A percentile compares a stretch with the other conserved stretches of the same genome.
These are phyloP conservation scores for Zalaria sp. DNA, from an alignment of 2,329 filamentous ascomycete genomes.

Conservation along the genomic window DNA sequence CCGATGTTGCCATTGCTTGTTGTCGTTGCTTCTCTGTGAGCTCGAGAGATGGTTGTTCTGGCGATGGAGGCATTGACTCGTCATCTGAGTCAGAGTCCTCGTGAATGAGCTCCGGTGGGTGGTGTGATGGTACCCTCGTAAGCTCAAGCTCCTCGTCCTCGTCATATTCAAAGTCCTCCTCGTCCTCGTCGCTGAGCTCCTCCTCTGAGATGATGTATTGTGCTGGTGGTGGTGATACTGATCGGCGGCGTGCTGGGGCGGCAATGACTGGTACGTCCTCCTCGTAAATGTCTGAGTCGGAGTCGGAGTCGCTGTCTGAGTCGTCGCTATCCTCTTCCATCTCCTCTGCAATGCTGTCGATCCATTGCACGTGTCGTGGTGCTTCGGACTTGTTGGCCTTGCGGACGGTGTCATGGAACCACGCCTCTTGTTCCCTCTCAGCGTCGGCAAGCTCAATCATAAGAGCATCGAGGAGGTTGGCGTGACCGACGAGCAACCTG, in stretches of 20 bases:
- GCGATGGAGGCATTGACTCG: constrained; percentile 32
- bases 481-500: constrained; percentile 87
- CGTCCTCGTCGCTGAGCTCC: constrained; percentile 25
- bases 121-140: constrained; percentile 27
- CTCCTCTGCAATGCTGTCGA: constrained; percentile 63
- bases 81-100: constrained; percentile 30
- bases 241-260: constrained; percentile 23
- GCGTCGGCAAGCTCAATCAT: constrained; percentile 88
- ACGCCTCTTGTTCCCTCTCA: constrained; percentile 87
- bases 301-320: constrained; percentile 30
- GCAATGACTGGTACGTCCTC: constrained; percentile 23
- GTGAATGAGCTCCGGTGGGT: constrained; percentile 34
- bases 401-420: constrained; percentile 93
- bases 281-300: constrained; percentile 31
- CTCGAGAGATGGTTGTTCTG: constrained; percentile 28
- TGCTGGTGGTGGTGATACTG: constrained; percentile 23
- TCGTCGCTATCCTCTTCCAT: constrained; percentile 54
- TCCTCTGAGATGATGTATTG: constrained; percentile 27
- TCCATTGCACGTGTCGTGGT: constrained; percentile 70
- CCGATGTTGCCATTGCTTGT: constrained; percentile 18
- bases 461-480: constrained; percentile 90
- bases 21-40: constrained; percentile 30
- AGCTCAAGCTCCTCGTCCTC: constrained; percentile 32
- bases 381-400: constrained; percentile 52
- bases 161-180: constrained; percentile 29